Base-by-base conservation (phyloP, 768 basidiomycete genomes). In the Termitomyces eurrhizus region DNA sequence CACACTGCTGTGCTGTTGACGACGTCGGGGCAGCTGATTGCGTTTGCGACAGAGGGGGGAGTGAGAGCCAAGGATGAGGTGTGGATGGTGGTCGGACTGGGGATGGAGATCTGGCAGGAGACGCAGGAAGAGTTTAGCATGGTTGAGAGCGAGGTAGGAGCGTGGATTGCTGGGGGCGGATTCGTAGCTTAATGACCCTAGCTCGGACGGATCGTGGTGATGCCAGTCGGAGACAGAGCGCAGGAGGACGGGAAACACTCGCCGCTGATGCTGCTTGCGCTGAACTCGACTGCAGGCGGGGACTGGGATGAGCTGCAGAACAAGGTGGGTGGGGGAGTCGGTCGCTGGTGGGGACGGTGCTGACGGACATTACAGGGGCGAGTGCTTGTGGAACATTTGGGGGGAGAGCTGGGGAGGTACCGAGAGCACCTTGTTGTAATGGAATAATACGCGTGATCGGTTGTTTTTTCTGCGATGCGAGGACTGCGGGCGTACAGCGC, bases 21-120 rank as follows among this genome's bases (percentile, higher is more conserved):
- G 14, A 84, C 88, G 6, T 75, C 86, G n/a, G 91, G 91, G 14
- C 85, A 90, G 64, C 76, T 92, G 32, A 80, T 92, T 24, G 88
- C 87, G 1, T 85, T 78, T 66, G 86, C 86, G 6, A 80, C 82
- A 46, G 75, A 81, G 32, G 78, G 80, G n/a, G 67, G 72, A 32
- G 76, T 83, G 55, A 71, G 56, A 24, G 21, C 84, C 32, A 92
- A 91, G 73, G 90, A 92, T 66, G 85, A 89, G 56, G 80, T 92
- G 50, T 83, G 88, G 56, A 82, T 92, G 46, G 75, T 88, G 32
- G 88, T 87, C 8, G 90, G 90, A 16, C 73, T 93, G 35, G 83
- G 84, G 45, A 83, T 84, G 11, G 90, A 92, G 70, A 78, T 90
- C 37, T 93, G 91, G 90, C 84, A 84, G 54, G 90, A 92, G 72